Conservation (phyloP, 345 rosid genomes). For the Dimocarpus longan region DNA sequence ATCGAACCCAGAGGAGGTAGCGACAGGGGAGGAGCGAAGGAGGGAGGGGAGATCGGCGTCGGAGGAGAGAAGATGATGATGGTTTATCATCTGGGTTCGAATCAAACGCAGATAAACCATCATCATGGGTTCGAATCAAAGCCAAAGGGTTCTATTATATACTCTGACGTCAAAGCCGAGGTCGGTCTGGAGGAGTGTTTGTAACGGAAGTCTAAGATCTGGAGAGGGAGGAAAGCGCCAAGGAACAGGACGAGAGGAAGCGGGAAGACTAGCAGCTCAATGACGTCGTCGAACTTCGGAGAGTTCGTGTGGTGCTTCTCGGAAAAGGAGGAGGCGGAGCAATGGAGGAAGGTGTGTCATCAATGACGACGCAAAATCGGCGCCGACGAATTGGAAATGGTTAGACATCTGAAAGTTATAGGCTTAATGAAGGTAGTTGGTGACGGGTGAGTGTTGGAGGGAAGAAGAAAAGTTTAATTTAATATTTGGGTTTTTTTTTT, state of each 20-base stretch:
- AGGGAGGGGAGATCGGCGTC: too few relatives aligned
- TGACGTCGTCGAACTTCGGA: slow-evolving; percentile 57
- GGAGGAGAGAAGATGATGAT: too few relatives aligned
- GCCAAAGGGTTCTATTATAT: too few relatives aligned
- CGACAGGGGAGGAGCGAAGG: too few relatives aligned
- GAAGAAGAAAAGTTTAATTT: slow-evolving; percentile 30
- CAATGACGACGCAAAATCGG: slow-evolving; percentile 22
- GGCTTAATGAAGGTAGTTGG: slow-evolving; percentile 40
- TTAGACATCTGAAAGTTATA: slow-evolving; percentile 2
- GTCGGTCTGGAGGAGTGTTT: slow-evolving; percentile 89
- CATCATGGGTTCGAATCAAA: too few relatives aligned
- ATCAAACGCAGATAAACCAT: too few relatives aligned
- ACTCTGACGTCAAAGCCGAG: slow-evolving; percentile 73
- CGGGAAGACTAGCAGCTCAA: slow-evolving; percentile 85
- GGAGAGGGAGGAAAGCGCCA: slow-evolving; percentile 87
- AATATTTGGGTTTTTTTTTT: too few relatives aligned
- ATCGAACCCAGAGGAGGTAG: too few relatives aligned
- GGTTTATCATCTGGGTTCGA: too few relatives aligned
- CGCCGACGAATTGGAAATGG: slow-evolving; percentile 6
- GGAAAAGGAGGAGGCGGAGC: slow-evolving; percentile 44
- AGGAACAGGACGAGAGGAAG: slow-evolving; percentile 93
- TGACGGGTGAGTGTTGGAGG: slow-evolving; percentile 15
- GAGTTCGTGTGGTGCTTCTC: slow-evolving; percentile 51
- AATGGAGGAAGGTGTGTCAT: slow-evolving; percentile 23
- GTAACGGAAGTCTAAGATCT: slow-evolving; percentile 95